Evolutionary conservation across 1,139 yeast genomes (phyloP), one percentile per base, ranked within the genome.

Genomic region (Kurtzmaniella quercitrusa): DNA sequence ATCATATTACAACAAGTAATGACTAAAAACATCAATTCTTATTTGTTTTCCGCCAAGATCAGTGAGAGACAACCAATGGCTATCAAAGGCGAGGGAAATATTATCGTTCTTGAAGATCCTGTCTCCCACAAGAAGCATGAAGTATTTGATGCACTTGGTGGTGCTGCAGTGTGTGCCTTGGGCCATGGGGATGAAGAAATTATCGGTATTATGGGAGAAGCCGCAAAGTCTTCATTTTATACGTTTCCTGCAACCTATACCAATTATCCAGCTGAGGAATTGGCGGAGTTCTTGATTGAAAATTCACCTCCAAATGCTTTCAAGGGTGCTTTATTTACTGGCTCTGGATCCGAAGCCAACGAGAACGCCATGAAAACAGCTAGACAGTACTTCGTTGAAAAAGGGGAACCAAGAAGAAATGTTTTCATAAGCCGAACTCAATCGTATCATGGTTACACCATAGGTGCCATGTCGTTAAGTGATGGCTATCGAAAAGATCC

Each of bases 151-250:
- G 64, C 53, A 8, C 51, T 56, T 36, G 63, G 66, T 14, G 66
- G 67, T 33, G 65, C 65, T 9, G 65, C 65, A 5, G 30, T 65
- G 60, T 22, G 50, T 59, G 16, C 53, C 61, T 3, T 61, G 6
- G 65, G 65, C 1, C 62, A 60, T 46, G 50, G 54, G 17, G 56
- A 56, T 37, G 43, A 47, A 19, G 63, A 56, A 33, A 50, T 62
- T 14, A 42, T 48, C 5, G 48, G 49, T 2, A 55, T 51, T 12
- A 49, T 62, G 20, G 34, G 43, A 14, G 46, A 52, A n/a, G 63
- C 56, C 40, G 50, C 56, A 20, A 39, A 41, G 16, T 45, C 38
- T 22, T 45, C 48, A 7, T 35, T 49, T 3, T 53, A 53, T 33
- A 42, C 47, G 12, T 46, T 47, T 36, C 41, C 52, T 3, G 32